Percentiles rank a stretch among this genome's conserved stretches.
Evolutionary conservation across 2,329 filamentous ascomycete genomes (phyloP).

Genomic region (Penicillium freii): DNA sequence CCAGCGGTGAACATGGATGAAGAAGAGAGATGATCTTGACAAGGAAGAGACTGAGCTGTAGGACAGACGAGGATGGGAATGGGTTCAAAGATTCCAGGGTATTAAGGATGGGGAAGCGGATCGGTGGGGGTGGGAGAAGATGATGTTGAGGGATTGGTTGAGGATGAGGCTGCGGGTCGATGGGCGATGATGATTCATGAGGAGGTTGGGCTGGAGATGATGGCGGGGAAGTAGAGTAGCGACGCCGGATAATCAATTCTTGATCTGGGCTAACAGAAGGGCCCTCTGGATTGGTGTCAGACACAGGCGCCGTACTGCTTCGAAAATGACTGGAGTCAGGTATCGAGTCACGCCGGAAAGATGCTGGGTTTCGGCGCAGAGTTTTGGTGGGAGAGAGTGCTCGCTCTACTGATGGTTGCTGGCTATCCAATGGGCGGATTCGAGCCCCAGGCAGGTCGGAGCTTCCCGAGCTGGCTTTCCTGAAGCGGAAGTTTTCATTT

Average conservation of each 20-base stretch:
- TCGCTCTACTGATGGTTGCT: conserved; percentile 29
- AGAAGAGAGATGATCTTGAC: conserved; percentile 66
- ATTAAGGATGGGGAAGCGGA: conserved; percentile 29
- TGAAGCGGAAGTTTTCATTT: conserved; percentile 47
- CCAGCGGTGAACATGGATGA: conserved; percentile 69
- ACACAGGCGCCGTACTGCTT: conserved; percentile 16
- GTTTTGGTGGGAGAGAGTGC: conserved; percentile 31
- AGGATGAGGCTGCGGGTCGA: conserved; percentile 5
- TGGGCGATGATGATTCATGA: conserved; percentile 10
- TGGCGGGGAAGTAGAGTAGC: conserved; percentile 28
- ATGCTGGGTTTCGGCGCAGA: conserved; percentile 20
- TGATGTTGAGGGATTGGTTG: conserved; percentile 29
- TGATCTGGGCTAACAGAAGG: conserved; percentile 29
- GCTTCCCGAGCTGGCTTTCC: conserved; percentile 31
- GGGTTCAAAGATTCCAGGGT: conserved; percentile 21
- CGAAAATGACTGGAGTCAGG: conserved; percentile 25
- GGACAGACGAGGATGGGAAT: conserved; percentile 39
- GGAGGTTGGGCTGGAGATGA: conserved; percentile 23
- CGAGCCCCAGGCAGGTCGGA: conserved; percentile 36
- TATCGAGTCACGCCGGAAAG: conserved; percentile 27
- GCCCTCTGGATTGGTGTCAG: conserved; percentile 16
- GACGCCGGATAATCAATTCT: conserved; percentile 34
- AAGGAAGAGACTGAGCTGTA: conserved; percentile 64
- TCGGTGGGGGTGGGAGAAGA: conserved; percentile 45
- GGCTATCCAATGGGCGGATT: conserved; percentile 43